Evolutionary conservation across 2,329 filamentous ascomycete genomes (phyloP).

Genomic region (Hymenoscyphus albidus): DNA sequence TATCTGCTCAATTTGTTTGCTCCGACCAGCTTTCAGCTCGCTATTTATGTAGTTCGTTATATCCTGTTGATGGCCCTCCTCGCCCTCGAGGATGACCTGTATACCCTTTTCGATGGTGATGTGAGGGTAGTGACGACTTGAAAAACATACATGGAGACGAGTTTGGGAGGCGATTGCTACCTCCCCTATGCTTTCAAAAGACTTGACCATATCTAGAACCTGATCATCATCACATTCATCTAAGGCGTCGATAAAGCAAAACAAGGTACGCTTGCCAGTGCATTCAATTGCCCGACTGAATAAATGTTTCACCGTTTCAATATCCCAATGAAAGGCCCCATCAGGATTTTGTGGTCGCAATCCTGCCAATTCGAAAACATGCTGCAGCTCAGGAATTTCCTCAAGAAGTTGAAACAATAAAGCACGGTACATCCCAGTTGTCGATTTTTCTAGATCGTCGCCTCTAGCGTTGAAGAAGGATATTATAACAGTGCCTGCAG

Average conservation of each 20-base stretch:
- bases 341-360: background rate
- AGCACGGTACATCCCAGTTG: conserved; percentile 46
- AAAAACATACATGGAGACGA: conserved; percentile 24
- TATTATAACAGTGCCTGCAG: conserved; percentile 12
- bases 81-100: conserved; percentile 23
- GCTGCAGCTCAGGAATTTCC: conserved; percentile 34
- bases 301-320: conserved; percentile 27
- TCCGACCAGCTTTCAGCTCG: background rate
- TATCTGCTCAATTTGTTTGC: background rate
- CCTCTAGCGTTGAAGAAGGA: conserved; percentile 24
- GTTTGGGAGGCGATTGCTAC: conserved; percentile 13
- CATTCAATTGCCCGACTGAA: conserved; percentile 26
- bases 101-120: conserved; percentile 21
- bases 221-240: conserved; percentile 42
- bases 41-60: background rate
- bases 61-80: conserved; percentile 16
- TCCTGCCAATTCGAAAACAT: conserved; percentile 30
- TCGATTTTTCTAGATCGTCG: conserved; percentile 34
- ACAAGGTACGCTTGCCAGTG: conserved; percentile 28
- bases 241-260: conserved; percentile 43
- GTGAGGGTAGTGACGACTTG: conserved; percentile 33
- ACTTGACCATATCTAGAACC: conserved; percentile 31
- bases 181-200: conserved; percentile 15
- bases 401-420: conserved; percentile 42
- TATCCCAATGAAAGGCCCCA: conserved; percentile 20